Base-by-base conservation (phyloP, 345 rosid genomes). In the Brassica carinata region DNA sequence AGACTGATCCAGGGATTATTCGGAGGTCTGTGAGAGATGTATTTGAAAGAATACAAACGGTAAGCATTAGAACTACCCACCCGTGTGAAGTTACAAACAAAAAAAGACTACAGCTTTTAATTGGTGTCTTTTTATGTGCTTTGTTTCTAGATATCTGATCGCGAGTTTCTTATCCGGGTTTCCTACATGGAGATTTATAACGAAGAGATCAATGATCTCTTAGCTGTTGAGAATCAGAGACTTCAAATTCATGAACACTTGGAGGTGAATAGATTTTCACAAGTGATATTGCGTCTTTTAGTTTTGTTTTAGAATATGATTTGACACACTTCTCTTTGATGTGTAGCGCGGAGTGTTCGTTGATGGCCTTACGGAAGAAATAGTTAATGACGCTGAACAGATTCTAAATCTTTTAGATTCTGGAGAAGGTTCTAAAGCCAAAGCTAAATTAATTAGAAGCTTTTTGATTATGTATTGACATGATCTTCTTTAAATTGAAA, bases 181-280 rank as follows among this genome's bases (percentile, higher is more conserved):
- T 96, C 98, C 4, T 96, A 96, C 81, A 90, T 96, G 98, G 98
- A 96, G 77, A 93, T 96, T 75, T 96, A 93, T 72, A 92, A 93
- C 2, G 98, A 96, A 80, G 98, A 96, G 81, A 93, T 96, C 72
- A 93, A 90, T 71, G 98, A 96, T 75, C 97, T 93, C 76, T 85
- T 96, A 23, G 84, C 87, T 0, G 90, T 89, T 38, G 96, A 90
- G 85, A 92, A 89, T 61, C 98, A 92, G 76, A 96, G 91, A 77
- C 78, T 96, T 82, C 94, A 87, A 66, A 89, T 96, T 71, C 98
- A 96, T 77, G 99, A 93, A 88, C 91, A 93, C 80, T 88, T 91
- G 84, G 98, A 95, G 93, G 98, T 95, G 17, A 43, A 62, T 83
- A 17, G 80, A 45, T 59, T 31, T 64, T 63, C 45, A 15, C n/a